These are phyloP conservation scores for Ceratocystis papillata DNA, from an alignment of 2,329 filamentous ascomycete species.

Conservation along the genomic window DNA sequence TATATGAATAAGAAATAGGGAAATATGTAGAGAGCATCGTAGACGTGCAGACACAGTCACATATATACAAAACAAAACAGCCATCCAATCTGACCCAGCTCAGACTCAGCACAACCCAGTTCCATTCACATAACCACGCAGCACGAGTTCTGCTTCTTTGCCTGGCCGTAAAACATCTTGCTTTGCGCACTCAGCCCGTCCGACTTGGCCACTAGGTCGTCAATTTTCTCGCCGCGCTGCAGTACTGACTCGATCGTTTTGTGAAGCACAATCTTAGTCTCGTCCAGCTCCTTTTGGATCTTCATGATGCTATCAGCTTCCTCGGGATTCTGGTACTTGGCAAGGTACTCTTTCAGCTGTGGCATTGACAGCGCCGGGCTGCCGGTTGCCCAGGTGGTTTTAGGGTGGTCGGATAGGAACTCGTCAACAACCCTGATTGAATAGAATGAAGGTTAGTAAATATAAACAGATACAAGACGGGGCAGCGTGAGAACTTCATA, in stretches of 20 bases:
- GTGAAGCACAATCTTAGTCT: constrained; percentile 94
- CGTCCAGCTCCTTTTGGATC: constrained; percentile 93
- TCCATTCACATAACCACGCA: constrained; percentile 56
- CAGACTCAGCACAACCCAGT: not conserved
- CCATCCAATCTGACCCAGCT: not conserved
- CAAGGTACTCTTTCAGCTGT: constrained; percentile 64
- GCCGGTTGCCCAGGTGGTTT: constrained; percentile 52
- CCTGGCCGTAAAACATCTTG: constrained; percentile 93
- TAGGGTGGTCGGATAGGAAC: constrained; percentile 67
- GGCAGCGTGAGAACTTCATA: not conserved
- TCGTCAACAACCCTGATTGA: constrained; percentile 56
- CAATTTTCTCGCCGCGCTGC: constrained; percentile 92
- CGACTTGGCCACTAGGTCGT: constrained; percentile 85
- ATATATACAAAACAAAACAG: not conserved
- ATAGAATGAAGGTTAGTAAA: constrained; percentile 13
- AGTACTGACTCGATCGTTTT: constrained; percentile 86
- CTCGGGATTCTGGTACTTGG: constrained; percentile 70
- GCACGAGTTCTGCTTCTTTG: constrained; percentile 73
- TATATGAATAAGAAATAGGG: constrained; percentile 20
- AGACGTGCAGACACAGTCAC: not conserved
- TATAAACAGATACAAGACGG: not conserved
- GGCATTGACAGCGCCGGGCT: constrained; percentile 51
- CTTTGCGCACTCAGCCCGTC: constrained; percentile 81
- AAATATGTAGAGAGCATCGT: not conserved
- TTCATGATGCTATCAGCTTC: constrained; percentile 87